phyloP scores from a whole-genome alignment of 176 grass and related monocot genomes.

The Carex kokanica region DNA sequence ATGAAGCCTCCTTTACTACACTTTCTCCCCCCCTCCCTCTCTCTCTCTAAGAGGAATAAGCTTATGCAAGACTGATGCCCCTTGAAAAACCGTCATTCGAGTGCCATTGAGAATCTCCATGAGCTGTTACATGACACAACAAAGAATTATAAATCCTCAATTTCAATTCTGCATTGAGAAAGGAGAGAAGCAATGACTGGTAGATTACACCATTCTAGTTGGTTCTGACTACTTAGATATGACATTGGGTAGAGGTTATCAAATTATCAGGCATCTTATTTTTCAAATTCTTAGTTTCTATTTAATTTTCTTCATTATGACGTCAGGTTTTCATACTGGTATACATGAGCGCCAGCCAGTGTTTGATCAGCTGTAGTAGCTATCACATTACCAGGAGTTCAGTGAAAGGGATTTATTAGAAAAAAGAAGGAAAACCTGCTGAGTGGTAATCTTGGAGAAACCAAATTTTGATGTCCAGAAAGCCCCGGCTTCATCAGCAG shows the following conservation, averaged over 20 bases:
- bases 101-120: conserved; percentile 62
- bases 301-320: background rate
- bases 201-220: background rate
- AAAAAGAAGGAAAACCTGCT: conserved; percentile 50
- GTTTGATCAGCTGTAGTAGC: background rate
- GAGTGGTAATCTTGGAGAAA: conserved; percentile 62
- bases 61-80: conserved; percentile 83
- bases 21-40: background rate
- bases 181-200: background rate
- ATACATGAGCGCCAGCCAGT: background rate
- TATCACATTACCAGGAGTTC: background rate
- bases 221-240: background rate
- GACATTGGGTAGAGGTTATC: background rate
- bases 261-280: background rate
- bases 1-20: background rate
- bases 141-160: conserved; percentile 20
- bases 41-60: conserved; percentile 28
- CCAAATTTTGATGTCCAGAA: conserved; percentile 89
- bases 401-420: background rate
- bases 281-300: background rate
- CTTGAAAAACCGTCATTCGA: conserved; percentile 66
- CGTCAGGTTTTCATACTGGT: background rate
- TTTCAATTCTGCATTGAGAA: background rate
- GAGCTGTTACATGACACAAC: conserved; percentile 42
- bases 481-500: conserved; percentile 71